Evolutionary conservation across 768 basidiomycete species (phyloP).

Genomic region (Heimioporus sp.): DNA sequence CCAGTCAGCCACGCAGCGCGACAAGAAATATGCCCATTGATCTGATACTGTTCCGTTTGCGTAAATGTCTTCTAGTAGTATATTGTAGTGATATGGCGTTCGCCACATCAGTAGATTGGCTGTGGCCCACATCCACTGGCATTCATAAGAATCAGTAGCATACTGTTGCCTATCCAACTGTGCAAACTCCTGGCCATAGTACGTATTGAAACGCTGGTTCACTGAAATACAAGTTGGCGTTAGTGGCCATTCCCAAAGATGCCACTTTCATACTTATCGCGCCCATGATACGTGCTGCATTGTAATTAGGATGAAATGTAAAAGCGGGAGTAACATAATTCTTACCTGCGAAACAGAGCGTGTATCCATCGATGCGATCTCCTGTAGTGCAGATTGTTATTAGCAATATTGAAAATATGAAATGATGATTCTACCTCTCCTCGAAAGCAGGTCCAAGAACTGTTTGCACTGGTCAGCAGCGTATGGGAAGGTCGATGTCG

Average conservation of each 20-base stretch:
- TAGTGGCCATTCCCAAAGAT: background rate
- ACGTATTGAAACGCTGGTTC: background rate
- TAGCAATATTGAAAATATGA: background rate
- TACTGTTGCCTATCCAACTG: background rate
- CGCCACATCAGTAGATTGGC: background rate
- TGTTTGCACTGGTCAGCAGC: slow-evolving; percentile 40
- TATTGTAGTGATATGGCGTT: background rate
- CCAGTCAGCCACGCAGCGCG: background rate
- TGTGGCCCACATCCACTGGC: background rate
- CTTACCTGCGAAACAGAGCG: slow-evolving; percentile 39
- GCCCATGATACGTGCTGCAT: slow-evolving; percentile 44
- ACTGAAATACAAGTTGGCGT: background rate
- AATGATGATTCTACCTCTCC: slow-evolving; percentile 33
- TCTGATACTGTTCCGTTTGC: background rate
- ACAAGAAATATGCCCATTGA: background rate
- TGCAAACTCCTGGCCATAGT: background rate
- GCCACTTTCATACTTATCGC: slow-evolving; percentile 33
- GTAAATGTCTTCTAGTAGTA: background rate
- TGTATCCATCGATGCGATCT: slow-evolving; percentile 38
- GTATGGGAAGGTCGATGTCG: slow-evolving; percentile 54
- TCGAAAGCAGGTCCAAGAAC: slow-evolving; percentile 45
- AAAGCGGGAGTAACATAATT: background rate
- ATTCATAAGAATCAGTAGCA: background rate
- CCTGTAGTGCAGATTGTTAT: slow-evolving; percentile 14
- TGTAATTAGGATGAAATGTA: background rate